phyloP scores from a whole-genome alignment of 2,329 filamentous ascomycete species.

The Cladobotryum protrusum region DNA sequence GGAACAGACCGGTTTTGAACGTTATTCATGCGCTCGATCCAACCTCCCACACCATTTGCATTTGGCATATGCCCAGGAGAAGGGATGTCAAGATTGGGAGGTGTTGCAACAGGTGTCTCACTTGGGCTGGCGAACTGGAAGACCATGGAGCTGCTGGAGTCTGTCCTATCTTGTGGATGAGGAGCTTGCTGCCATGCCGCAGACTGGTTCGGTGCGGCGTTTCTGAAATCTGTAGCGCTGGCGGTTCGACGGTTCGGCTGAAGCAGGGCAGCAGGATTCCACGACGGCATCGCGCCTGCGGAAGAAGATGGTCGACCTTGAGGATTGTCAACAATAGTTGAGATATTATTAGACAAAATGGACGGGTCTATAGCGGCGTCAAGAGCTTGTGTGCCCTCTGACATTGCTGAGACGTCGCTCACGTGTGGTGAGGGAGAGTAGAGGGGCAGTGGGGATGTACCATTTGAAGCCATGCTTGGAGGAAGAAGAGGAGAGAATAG shows the following conservation, averaged over 20 bases:
- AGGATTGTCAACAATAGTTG: constrained; percentile 8
- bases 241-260: constrained; percentile 30
- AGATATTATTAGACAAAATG: too few relatives aligned
- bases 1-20: constrained; percentile 59
- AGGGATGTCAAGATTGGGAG: constrained; percentile 20
- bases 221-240: constrained; percentile 22
- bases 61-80: constrained; percentile 16
- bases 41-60: constrained; percentile 44
- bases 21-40: constrained; percentile 72
- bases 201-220: constrained; percentile 20
- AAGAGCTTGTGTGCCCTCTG: background rate
- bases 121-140: constrained; percentile 38
- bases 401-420: background rate
- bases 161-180: constrained; percentile 18
- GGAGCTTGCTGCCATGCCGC: constrained; percentile 15
- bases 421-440: background rate
- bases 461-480: constrained; percentile 28
- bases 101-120: constrained; percentile 19
- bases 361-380: background rate
- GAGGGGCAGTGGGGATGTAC: constrained; percentile 15
- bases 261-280: constrained; percentile 37
- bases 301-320: constrained; percentile 24
- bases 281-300: constrained; percentile 25
- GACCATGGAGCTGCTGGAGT: constrained; percentile 28
- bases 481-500: background rate